Evolutionary conservation across 352 stramenopile species (phyloP).

Genomic region (Globisporangium okanoganense): DNA sequence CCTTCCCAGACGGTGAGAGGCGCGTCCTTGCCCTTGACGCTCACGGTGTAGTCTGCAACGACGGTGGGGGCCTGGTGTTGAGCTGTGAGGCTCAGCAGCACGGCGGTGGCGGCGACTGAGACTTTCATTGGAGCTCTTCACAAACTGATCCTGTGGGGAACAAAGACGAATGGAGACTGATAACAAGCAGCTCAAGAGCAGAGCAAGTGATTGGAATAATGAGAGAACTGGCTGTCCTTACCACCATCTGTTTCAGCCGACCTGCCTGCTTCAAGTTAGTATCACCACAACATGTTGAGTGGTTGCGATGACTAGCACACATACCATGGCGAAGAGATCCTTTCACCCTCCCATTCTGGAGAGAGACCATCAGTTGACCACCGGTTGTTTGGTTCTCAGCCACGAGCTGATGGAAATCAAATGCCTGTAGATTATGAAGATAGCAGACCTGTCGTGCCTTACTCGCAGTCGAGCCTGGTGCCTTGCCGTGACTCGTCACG

Average conservation of each 20-base stretch:
- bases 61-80: neutral
- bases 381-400: no score
- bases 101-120: neutral
- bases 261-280: no score
- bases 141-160: neutral
- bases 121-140: conserved; percentile 1
- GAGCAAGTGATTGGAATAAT: neutral
- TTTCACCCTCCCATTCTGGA: no score
- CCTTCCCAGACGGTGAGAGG: conserved; percentile 37
- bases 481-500: neutral
- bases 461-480: no score
- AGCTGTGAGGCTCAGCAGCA: neutral
- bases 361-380: no score
- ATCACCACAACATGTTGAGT: no score
- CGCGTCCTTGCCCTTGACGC: conserved; percentile 18
- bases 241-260: no score
- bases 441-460: neutral
- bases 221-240: no score
- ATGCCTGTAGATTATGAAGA: neutral
- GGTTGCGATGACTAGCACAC: no score
- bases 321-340: no score
- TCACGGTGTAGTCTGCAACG: conserved; percentile 25
- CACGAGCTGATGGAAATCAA: neutral
- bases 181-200: neutral
- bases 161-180: neutral